Evolutionary conservation across 2,329 filamentous ascomycete genomes (phyloP), one percentile per base, ranked within the genome.

Genomic region (Colletotrichum sp.): DNA sequence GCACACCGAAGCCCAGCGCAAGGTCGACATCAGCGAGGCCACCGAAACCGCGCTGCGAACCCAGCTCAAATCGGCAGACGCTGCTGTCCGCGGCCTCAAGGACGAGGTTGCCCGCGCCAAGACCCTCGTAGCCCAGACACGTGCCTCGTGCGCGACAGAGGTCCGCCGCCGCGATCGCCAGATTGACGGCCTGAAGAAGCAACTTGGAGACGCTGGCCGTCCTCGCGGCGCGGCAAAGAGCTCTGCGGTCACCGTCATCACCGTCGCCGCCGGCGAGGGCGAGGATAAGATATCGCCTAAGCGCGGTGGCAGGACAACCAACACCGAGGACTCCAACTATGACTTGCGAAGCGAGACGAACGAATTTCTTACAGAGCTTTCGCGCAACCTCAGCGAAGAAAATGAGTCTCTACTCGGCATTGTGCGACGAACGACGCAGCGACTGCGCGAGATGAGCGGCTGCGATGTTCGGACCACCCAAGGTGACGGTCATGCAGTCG

Each of bases 91-190:
- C 77, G 90, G 90, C n/a, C 86, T 98, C 73, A 96, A 96, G 80
- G 96, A 98, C 36, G 96, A 98, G 81, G 90, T 96, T 78, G 89
- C 91, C 28, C 92, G 94, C 66, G 92, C 96, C 83, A 97, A 96
- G 83, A 89, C 92, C 1, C 91, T 94, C 4, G 92, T 98, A 3
- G 91, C 94, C 34, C 96, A 98, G 84, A 94, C 97, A 4, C 92
- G 96, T 76, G 92, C 94, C 8, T 93, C 96, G 77, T 98, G 96
- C 84, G 93, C 95, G 65, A 98, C 95, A 78, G 97, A 99, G 81
- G 91, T 98, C 61, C 93, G 96, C 76, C 96, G 97, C 81, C 92
- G 96, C 56, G 97, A 99, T 82, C 89, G 95, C 59, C 95, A 98
- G 84, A 93, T 98, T 78, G 94, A 98, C 77, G 92, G 93, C 55